Evolutionary conservation across 2,329 filamentous ascomycete genomes (phyloP), one percentile per base, ranked within the genome.

Genomic region (Pseudogymnoascus sp.): DNA sequence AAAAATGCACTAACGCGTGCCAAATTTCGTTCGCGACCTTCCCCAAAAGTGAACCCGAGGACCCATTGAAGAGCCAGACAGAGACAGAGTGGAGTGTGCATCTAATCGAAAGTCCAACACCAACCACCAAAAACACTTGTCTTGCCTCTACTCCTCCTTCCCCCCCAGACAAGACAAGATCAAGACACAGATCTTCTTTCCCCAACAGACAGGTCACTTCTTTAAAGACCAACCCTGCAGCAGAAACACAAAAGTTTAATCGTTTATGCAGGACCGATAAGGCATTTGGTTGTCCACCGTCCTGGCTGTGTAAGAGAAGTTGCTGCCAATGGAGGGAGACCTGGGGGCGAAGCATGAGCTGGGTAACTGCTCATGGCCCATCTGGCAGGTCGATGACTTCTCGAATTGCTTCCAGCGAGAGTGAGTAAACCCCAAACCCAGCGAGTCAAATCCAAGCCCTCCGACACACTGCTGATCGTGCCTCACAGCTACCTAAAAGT

Each of bases 401-500:
- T 82, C 79, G 44, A 75, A 76, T 60, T 87, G 85, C 72, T 86
- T 87, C 71, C 81, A 81, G 68, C 77, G 80, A 76, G 85, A 90
- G 88, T 90, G 76, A 73, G 87, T 80, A 6, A 26, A 26, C 50
- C 47, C 10, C 29, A n/a, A 17, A 24, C 60, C 61, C 41, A 60
- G 58, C 44, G n/a, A n/a, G 58, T 58, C 8, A 21, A 9, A 10
- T 5, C 15, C 29, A 54, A 33, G 26, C 4, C n/a, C 5, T 8
- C n/a, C 5, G 26, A 54, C 29, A 13, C 47, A 54, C 21, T 54
- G 29, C 67, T 71, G 36, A 69, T 63, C 61, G 57, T 63, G 41
- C 60, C 63, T 11, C 65, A 63, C 72, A 93, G 90, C 74, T 92
- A 89, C 73, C 82, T 96, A 60, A 87, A 90, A 74, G 84, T 90